Base-by-base conservation (phyloP, 73 alveolate genomes). In the Blepharisma japonicum region DNA sequence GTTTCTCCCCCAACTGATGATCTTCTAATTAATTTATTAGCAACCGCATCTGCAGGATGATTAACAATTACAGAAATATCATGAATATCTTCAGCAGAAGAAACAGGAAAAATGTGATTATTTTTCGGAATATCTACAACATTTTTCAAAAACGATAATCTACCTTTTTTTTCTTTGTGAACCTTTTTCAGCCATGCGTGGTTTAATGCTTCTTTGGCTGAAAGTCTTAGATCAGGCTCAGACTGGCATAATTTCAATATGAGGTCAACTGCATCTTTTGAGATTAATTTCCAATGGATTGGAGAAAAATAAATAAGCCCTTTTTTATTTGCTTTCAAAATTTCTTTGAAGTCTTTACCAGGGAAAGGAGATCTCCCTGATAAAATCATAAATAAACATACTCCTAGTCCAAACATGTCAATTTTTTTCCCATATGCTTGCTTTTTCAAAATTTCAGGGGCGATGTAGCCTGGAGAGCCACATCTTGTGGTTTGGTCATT, bases 221-320 rank as follows among this genome's bases (percentile, higher is more conserved):
- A n/a, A n/a, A 20, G 68, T 53, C 68, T 53, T n/a, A 20, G 18
- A 0, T 53, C 23, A 53, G 68, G 68, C 18, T 53, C 23, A 53
- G 68, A 4, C 3, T 53, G 32, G 23, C 32, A n/a, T 3, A 53
- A 53, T 53, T 53, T n/a, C 18, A 53, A n/a, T n/a, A 53, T 20
- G 68, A 53, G 23, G 23, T 53, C 68, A n/a, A 3, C 32, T n/a
- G 68, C 68, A 53, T 53, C 68, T 53, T 53, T n/a, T 14, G 68
- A n/a, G 3, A 53, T 14, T n/a, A n/a, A n/a, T 53, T 53, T 20
- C 68, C 68, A 53, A 53, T 53, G 68, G 32, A n/a, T 53, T 53
- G 32, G 18, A n/a, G 18, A 0, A 53, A 53, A 53, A 14, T 53
- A n/a, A 53, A 53, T 53, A 14, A n/a, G 0, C 32, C 68, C 18